These are phyloP conservation scores for Mortierella sp. DNA, from an alignment of 371 early-diverging fungal species.

Conservation along the genomic window DNA sequence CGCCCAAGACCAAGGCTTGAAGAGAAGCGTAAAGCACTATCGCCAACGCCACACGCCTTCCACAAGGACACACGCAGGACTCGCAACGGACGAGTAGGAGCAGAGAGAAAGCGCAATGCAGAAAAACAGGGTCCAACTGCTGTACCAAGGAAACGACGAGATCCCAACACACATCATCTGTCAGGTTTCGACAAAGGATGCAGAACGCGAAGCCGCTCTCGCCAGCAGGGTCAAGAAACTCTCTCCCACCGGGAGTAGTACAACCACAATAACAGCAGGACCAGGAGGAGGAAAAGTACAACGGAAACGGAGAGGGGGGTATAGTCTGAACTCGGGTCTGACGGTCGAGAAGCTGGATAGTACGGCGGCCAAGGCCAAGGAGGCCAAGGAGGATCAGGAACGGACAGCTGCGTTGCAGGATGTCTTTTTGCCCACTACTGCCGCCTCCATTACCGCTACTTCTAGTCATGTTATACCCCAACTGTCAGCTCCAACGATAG, in stretches of 20 bases:
- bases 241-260: neutral
- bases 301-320: slow-evolving; percentile 13
- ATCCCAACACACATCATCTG: slow-evolving; percentile 66
- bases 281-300: neutral
- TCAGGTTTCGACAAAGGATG: slow-evolving; percentile 51
- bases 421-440: slow-evolving; percentile 35
- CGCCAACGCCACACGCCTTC: neutral
- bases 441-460: neutral
- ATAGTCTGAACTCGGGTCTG: slow-evolving; percentile 30
- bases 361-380: slow-evolving; percentile 7
- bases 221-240: slow-evolving; percentile 40
- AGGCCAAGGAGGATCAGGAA: slow-evolving; percentile 17
- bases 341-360: slow-evolving; percentile 28
- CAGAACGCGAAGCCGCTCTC: slow-evolving; percentile 59
- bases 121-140: slow-evolving; percentile 20
- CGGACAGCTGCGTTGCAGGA: slow-evolving; percentile 29
- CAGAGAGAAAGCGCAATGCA: neutral
- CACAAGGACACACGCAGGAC: neutral
- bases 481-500: neutral
- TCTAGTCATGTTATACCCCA: neutral
- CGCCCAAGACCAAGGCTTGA: no score
- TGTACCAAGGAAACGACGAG: slow-evolving; percentile 62
- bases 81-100: neutral
- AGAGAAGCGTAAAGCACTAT: neutral
- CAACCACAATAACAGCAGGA: neutral